Percentiles rank a stretch among this genome's conserved stretches.
Conservation (phyloP, 352 stramenopile genomes). For the Phytophthora crassamura region DNA sequence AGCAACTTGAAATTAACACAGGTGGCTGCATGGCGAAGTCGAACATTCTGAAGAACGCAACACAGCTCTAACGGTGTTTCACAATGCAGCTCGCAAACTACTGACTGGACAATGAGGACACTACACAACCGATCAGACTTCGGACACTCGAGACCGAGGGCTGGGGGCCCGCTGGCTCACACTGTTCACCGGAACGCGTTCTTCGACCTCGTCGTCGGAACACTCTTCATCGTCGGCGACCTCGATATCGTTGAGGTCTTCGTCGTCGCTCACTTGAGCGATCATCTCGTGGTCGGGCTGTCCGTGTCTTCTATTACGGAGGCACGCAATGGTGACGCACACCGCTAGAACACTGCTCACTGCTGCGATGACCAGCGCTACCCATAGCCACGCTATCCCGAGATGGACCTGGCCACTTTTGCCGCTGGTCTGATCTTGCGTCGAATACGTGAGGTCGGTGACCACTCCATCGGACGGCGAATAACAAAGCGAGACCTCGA, state of each 20-base stretch:
- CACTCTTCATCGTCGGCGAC: conserved; percentile 29
- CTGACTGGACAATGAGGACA: not conserved
- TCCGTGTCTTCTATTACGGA: conserved; percentile 45
- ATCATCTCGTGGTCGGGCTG: conserved; percentile 56
- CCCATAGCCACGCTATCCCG: conserved; percentile 53
- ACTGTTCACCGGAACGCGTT: conserved; percentile 17
- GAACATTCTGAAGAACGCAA: no score
- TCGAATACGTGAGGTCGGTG: conserved; percentile 19
- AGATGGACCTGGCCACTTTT: conserved; percentile 29
- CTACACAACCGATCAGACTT: conserved; percentile 18
- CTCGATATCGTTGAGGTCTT: conserved; percentile 42
- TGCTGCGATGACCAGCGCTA: conserved; percentile 50
- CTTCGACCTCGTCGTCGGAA: conserved; percentile 16
- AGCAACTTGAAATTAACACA: no score
- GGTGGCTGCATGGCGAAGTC: no score
- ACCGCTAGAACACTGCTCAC: conserved; percentile 59
- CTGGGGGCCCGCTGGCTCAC: conserved; percentile 33
- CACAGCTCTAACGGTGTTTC: no score
- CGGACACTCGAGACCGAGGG: conserved; percentile 28
- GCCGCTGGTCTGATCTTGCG: conserved; percentile 12
- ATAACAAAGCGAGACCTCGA: conserved; percentile 56
- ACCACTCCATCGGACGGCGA: conserved; percentile 9
- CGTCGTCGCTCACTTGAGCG: conserved; percentile 67
- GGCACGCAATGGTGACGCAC: conserved; percentile 58
- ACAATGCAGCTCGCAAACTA: not conserved